Percentiles rank a stretch among this genome's conserved stretches.
Evolutionary conservation across 2,329 filamentous ascomycete species (phyloP).

Genomic region (Tolypocladium ovalisporum): DNA sequence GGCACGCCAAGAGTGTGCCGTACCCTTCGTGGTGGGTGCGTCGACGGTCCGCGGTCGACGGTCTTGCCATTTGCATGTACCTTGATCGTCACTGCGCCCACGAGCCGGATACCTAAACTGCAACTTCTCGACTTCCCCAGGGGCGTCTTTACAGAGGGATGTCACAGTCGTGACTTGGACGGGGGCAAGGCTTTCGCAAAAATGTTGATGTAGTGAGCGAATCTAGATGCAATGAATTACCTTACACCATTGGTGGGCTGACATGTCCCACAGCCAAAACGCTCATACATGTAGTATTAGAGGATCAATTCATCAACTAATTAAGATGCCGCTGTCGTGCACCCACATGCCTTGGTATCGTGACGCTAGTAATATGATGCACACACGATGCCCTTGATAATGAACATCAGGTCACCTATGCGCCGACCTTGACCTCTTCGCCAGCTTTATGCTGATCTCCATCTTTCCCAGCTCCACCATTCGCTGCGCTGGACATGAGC

Average conservation of each 20-base stretch:
- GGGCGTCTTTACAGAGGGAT: background rate
- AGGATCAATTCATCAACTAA: no score
- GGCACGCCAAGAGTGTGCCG: no score
- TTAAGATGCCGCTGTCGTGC: background rate
- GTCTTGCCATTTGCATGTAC: background rate
- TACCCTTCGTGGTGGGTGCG: no score
- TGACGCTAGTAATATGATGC: background rate
- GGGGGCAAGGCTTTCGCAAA: background rate
- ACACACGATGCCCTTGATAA: background rate
- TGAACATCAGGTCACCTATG: background rate
- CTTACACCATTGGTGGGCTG: no score
- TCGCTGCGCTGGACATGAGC: constrained; percentile 15
- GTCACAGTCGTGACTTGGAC: background rate
- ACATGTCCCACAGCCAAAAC: no score
- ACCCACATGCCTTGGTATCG: background rate
- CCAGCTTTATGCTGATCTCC: background rate
- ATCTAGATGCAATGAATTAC: background rate
- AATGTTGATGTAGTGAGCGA: background rate
- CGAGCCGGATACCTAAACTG: background rate
- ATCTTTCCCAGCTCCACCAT: constrained; percentile 2
- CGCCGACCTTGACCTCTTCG: constrained; percentile 1
- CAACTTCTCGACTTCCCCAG: background rate
- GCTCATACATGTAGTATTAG: no score
- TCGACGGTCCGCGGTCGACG: background rate
- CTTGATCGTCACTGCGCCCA: background rate